Percentiles rank a stretch among this genome's conserved stretches.
Evolutionary conservation across 148 eudicot genomes (phyloP).

Genomic region (Silene conica): DNA sequence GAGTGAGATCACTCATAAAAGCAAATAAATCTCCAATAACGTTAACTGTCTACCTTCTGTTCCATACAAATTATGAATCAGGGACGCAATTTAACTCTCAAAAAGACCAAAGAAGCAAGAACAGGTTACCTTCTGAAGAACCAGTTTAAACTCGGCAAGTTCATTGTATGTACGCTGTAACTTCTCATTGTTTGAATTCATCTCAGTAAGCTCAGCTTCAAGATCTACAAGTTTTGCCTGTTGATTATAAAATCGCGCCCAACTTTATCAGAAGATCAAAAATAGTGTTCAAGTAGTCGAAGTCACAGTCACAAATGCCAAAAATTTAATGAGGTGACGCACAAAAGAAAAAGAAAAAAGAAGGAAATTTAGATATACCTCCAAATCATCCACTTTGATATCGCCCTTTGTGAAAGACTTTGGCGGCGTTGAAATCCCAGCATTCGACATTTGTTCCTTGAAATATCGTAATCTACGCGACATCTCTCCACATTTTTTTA

Average conservation of each 20-base stretch:
- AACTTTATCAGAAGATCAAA: constrained; percentile 19
- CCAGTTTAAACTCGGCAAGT: constrained; percentile 65
- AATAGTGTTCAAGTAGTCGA: background rate
- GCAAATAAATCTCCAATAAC: background rate
- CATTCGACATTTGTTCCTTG: constrained; percentile 78
- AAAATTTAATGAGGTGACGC: background rate
- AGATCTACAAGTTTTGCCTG: constrained; percentile 77
- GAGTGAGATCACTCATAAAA: background rate
- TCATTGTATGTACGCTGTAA: constrained; percentile 75
- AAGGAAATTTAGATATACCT: constrained; percentile 40
- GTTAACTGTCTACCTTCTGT: background rate
- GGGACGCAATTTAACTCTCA: background rate
- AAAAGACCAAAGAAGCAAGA: background rate
- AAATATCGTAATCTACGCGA: constrained; percentile 82
- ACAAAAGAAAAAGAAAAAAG: background rate
- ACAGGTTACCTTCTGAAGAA: constrained; percentile 61
- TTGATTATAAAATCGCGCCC: constrained; percentile 13
- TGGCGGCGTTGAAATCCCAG: constrained; percentile 56
- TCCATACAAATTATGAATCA: background rate
- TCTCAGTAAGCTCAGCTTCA: constrained; percentile 83
- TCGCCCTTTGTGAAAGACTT: constrained; percentile 33
- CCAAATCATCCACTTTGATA: constrained; percentile 72
- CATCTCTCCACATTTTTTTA: constrained; percentile 95
- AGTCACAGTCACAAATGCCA: background rate
- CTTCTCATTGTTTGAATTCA: constrained; percentile 75